Evolutionary conservation across 257 asterid genomes (phyloP).

Genomic region (Ballota nigra): DNA sequence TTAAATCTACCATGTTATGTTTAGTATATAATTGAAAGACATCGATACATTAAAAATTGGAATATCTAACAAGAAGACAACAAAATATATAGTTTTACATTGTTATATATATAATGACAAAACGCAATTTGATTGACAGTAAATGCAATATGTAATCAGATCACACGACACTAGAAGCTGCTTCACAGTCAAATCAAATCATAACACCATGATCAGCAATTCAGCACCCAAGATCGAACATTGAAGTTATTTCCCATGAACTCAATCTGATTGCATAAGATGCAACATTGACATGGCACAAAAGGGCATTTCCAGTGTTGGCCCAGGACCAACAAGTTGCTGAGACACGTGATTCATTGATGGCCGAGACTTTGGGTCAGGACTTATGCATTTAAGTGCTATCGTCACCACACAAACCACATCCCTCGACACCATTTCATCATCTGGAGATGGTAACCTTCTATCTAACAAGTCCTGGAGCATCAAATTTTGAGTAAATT

Average conservation of each 20-base stretch:
- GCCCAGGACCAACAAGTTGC: background rate
- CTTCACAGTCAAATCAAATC: background rate
- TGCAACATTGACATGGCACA: slow-evolving; percentile 1
- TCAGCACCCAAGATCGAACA: too few species aligned
- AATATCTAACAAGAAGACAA: too few species aligned
- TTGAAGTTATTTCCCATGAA: too few species aligned
- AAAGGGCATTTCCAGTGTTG: slow-evolving; percentile 14
- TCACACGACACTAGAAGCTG: background rate
- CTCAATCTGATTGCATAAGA: background rate
- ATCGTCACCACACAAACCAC: background rate
- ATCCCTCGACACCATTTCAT: background rate
- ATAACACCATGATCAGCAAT: too few species aligned
- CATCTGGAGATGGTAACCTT: slow-evolving; percentile 1
- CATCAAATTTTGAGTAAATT: background rate
- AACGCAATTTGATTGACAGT: too few species aligned
- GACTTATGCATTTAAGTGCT: background rate
- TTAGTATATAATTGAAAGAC: too few species aligned
- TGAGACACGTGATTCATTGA: slow-evolving; percentile 9
- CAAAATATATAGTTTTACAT: too few species aligned
- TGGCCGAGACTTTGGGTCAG: slow-evolving; percentile 6
- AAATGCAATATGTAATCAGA: too few species aligned
- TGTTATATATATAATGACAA: too few species aligned
- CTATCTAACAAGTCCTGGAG: background rate
- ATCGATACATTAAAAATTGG: too few species aligned
- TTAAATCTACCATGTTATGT: too few species aligned